Evolutionary conservation across 164 flowering plant species (phyloP).

Genomic region (Umbellularia californica): DNA sequence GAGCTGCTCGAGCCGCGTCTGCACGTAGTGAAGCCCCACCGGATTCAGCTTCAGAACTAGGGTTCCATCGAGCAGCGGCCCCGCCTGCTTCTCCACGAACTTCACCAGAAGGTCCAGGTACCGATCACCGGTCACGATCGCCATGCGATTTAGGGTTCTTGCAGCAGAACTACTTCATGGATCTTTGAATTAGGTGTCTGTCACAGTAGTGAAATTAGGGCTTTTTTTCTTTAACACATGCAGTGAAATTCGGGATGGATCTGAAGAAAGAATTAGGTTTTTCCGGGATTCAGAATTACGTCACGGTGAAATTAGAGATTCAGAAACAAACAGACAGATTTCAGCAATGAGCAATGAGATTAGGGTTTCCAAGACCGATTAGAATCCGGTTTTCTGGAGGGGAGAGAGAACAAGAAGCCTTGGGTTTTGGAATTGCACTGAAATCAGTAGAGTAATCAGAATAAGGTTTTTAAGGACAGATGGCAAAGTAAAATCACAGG

Average conservation of each 20-base stretch:
- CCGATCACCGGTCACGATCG: constrained; percentile 85
- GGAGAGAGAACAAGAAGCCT: background rate
- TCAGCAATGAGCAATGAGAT: background rate
- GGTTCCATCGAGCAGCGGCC: constrained; percentile 59
- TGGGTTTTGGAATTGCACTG: background rate
- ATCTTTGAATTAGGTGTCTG: background rate
- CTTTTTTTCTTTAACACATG: no score
- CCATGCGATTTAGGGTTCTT: constrained; percentile 29
- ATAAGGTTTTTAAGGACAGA: background rate
- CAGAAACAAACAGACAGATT: background rate
- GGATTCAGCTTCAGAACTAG: constrained; percentile 75
- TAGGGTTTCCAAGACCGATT: background rate
- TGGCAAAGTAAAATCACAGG: background rate
- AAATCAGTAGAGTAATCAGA: no score
- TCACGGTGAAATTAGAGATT: no score
- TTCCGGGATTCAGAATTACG: background rate
- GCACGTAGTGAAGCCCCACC: constrained; percentile 87
- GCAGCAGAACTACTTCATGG: background rate
- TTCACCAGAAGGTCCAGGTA: constrained; percentile 69
- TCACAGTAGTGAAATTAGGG: background rate
- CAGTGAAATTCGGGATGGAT: no score
- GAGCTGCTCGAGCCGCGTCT: constrained; percentile 78
- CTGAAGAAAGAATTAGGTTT: background rate
- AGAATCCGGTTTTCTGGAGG: background rate
- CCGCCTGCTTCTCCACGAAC: constrained; percentile 69